These are phyloP conservation scores for Sesbania bispinosa DNA, from an alignment of 306 rosid species.

Conservation along the genomic window DNA sequence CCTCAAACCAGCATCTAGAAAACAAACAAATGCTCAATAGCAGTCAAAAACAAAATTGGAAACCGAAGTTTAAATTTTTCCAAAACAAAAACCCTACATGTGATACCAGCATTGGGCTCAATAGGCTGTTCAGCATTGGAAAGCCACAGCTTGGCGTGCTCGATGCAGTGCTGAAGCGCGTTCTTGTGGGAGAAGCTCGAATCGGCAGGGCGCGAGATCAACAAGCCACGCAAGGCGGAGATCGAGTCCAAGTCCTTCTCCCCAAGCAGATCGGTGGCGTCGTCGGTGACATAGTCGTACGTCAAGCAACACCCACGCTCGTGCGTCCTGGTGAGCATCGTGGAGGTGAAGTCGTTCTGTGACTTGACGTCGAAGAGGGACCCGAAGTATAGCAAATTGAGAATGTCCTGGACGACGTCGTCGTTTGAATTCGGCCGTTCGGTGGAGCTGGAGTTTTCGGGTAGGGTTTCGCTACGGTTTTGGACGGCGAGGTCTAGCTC, in stretches of 20 bases:
- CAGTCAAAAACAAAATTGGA: neutral
- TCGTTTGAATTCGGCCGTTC: conserved; percentile 13
- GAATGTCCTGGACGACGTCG: conserved; percentile 58
- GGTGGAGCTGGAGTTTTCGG: neutral
- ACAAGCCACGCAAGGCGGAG: conserved; percentile 53
- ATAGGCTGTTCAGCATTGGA: conserved; percentile 59
- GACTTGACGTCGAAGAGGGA: conserved; percentile 85
- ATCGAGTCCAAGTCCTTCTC: conserved; percentile 86
- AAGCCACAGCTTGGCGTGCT: conserved; percentile 91
- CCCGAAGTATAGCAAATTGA: conserved; percentile 83
- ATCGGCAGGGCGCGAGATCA: conserved; percentile 77
- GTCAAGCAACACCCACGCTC: conserved; percentile 95
- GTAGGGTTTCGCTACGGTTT: conserved; percentile 27
- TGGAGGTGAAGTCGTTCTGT: conserved; percentile 80
- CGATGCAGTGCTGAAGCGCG: conserved; percentile 74
- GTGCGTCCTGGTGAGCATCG: conserved; percentile 80
- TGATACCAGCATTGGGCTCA: conserved; percentile 54
- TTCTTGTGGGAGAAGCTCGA: conserved; percentile 84
- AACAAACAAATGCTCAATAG: neutral
- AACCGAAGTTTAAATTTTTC: neutral
- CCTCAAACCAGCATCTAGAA: conserved; percentile 72
- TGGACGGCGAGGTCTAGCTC: conserved; percentile 51
- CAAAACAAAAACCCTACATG: conserved; percentile 49
- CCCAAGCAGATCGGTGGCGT: conserved; percentile 87
- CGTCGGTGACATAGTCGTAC: conserved; percentile 92